Evolutionary conservation across 805 yeast species (phyloP), one percentile per base, ranked within the genome.

Genomic region (Pichia exigua): DNA sequence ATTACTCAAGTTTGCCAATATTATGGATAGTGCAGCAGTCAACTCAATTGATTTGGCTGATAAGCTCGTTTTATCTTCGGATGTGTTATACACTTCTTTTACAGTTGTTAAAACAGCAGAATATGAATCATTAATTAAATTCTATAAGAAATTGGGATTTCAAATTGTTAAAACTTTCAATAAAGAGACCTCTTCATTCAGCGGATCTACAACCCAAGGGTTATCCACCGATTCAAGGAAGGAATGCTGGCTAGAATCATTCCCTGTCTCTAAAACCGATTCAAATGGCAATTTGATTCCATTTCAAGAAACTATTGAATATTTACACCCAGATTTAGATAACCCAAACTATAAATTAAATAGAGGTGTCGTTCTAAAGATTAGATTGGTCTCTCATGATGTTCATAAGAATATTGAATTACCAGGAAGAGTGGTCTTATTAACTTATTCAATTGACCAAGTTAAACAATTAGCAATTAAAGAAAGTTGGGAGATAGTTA

Each of bases 241-340:
- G 56, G 95, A 86, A 66, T 66, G 79, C 28, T 86, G 95, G 95
- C 64, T 86, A 45, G 87, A 84, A 64, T 70, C 82, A 22, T 84
- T 81, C 64, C 88, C 87, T 21, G 69, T 76, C 42, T 49, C 62
- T 1, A 56, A 59, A 45, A 18, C 59, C 17, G 61, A 59, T 44
- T 20, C 46, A 12, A 48, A 54, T 4, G 63, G 59, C 1, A 44
- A 49, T 20, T 45, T 58, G 10, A 45, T 63, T n/a, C 72, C 72
- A 27, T 67, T 70, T 42, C 81, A 77, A 54, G 67, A 65, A 49
- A 65, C 68, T 2, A 42, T 54, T 30, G 66, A 65, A 51, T 65
- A 63, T 44, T 39, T 51, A 32, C 50, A 56, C 24, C 65, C 67
- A 18, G 56, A 56, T 21, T 42, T 56, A 12, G 42, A 45, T 13